Evolutionary conservation across 257 asterid genomes (phyloP), one percentile per base, ranked within the genome.

Genomic region (Leptodermis oblonga): DNA sequence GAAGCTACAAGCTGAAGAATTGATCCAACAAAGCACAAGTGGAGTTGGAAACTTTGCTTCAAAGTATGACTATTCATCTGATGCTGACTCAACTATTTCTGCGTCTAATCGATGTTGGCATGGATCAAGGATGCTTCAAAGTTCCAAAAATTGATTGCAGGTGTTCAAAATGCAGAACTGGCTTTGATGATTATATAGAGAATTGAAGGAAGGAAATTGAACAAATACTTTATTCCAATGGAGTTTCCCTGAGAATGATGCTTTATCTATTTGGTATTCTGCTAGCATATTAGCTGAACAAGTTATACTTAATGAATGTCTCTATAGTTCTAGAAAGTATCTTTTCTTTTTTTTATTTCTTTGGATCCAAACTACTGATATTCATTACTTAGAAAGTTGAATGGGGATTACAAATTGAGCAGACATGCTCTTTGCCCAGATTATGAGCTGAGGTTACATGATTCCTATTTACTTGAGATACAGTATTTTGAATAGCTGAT

Each of bases 1-100:
- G 65, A 90, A 90, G 78, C 68, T 84, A 51, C 83, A 78, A 78
- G 85, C 81, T 10, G 92, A 82, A 45, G 83, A 82, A 60, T 65
- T 77, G 11, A 87, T 72, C 73, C 74, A 49, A 76, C 79, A 6
- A 88, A 88, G 78, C 97, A 85, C 33, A 62, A 68, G 28, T 77
- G 90, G 79, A 31, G 77, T 31, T 73, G 67, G 72, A 71, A 72
- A 52, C 63, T 75, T 39, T 30, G 74, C 37, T 61, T 56, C 43
- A 20, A 60, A 28, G 66, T 34, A 66, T 46, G 67, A 52, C 30
- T 70, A 73, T 61, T 72, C 68, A n/a, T 67, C 74, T 63, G 70
- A 67, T 59, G 73, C 70, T 17, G 83, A 85, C 70, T 70, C 82
- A 28, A 22, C 53, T 67, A 71, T 71, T 79, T 74, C 80, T 51